Evolutionary conservation across 1,284 basidiomycete genomes (phyloP).

Genomic region (Golubevia sp.): DNA sequence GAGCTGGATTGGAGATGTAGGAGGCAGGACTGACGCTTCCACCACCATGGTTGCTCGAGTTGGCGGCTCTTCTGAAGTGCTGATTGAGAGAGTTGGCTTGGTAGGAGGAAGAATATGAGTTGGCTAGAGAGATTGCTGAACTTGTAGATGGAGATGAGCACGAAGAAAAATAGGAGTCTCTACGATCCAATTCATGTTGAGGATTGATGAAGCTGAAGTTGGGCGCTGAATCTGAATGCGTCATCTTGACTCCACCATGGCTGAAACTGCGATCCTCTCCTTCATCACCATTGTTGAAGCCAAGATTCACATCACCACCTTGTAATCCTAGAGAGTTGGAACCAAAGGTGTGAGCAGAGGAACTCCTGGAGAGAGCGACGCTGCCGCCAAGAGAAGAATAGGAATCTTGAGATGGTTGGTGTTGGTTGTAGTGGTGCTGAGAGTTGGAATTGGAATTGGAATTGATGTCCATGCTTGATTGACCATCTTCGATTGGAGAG

Average conservation of each 20-base stretch:
- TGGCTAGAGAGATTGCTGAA: no score
- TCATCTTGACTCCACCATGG: slow-evolving; percentile 17
- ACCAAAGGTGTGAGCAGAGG: background rate
- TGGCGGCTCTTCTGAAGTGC: slow-evolving; percentile 16
- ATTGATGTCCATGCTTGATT: background rate
- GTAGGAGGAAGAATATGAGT: no score
- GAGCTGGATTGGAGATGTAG: slow-evolving; percentile 15
- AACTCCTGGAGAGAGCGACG: background rate
- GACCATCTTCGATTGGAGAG: background rate
- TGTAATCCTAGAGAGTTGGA: background rate
- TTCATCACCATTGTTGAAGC: no score
- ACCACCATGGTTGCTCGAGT: background rate
- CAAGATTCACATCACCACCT: no score
- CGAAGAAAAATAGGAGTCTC: slow-evolving; percentile 25
- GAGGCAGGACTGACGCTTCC: background rate
- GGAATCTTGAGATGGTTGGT: background rate
- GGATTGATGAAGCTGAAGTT: slow-evolving; percentile 12
- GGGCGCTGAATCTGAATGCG: slow-evolving; percentile 24
- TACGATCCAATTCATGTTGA: slow-evolving; percentile 9
- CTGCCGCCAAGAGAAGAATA: background rate
- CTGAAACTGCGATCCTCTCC: no score
- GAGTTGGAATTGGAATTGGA: background rate
- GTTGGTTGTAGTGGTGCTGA: no score
- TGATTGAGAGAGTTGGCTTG: slow-evolving; percentile 7
- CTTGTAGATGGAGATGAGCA: slow-evolving; percentile 23